These are phyloP conservation scores for Artemisia annua DNA, from an alignment of 129 eudicot genomes.

Conservation along the genomic window DNA sequence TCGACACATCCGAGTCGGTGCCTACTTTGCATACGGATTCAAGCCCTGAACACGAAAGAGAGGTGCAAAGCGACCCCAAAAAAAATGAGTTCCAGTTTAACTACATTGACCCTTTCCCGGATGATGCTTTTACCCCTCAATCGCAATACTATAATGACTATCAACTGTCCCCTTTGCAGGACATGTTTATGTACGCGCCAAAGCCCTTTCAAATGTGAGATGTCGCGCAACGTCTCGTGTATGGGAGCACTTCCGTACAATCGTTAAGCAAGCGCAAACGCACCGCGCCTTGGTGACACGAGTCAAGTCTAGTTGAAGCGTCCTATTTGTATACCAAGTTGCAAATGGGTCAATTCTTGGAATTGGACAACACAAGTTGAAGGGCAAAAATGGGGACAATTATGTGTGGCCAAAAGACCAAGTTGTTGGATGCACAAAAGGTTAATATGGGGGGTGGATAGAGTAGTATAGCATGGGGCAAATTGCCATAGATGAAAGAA, in stretches of 20 bases:
- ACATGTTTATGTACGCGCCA: conserved; percentile 45
- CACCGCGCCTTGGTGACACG: neutral
- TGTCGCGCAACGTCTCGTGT: neutral
- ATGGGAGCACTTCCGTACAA: neutral
- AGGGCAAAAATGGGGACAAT: conserved; percentile 19
- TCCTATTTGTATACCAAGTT: conserved; percentile 17
- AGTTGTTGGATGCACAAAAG: conserved; percentile 2
- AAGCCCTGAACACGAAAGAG: conserved; percentile 55
- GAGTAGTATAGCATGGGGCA: conserved; percentile 27
- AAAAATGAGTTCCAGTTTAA: conserved; percentile 34
- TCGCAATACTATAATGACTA: conserved; percentile 46
- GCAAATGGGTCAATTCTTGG: conserved; percentile 22
- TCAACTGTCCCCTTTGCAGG: conserved; percentile 47
- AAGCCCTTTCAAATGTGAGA: conserved; percentile 38
- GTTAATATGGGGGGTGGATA: conserved; percentile 14
- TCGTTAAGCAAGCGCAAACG: neutral
- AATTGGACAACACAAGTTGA: conserved; percentile 15
- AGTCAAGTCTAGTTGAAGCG: neutral
- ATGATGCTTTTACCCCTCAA: conserved; percentile 47
- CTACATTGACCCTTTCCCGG: conserved; percentile 45
- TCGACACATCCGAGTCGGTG: conserved; percentile 54
- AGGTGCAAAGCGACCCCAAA: conserved; percentile 54
- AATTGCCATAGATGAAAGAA: conserved; percentile 30
- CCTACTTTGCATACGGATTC: conserved; percentile 60
- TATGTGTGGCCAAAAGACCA: conserved; percentile 20